These are phyloP conservation scores for Brachypodium distachyon DNA, from an alignment of 202 grass and related monocot species.

Conservation along the genomic window DNA sequence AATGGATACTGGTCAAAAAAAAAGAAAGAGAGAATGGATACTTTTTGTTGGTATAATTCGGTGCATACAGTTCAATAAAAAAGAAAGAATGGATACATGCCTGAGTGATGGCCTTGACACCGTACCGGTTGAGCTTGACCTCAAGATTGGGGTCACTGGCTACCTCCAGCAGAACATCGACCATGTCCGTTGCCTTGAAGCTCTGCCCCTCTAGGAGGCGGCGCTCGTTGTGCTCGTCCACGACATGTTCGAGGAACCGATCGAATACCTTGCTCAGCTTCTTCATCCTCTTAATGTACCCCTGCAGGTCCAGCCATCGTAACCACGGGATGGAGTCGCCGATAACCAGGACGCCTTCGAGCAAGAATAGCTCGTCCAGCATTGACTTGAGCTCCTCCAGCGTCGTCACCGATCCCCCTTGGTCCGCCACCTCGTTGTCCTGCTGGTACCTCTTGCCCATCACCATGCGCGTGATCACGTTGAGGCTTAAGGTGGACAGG, in stretches of 20 bases:
- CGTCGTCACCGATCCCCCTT: not conserved
- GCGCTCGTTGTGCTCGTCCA: constrained; percentile 69
- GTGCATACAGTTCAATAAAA: too few relatives aligned
- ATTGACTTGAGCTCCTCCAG: constrained; percentile 40
- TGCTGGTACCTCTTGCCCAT: constrained; percentile 51
- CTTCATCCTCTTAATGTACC: constrained; percentile 67
- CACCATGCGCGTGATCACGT: constrained; percentile 58
- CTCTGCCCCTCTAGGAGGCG: constrained; percentile 24
- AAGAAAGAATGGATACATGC: not conserved
- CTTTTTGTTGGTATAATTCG: too few relatives aligned
- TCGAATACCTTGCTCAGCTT: constrained; percentile 66
- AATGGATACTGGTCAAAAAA: too few relatives aligned
- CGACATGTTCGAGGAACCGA: constrained; percentile 70
- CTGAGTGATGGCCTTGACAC: constrained; percentile 84
- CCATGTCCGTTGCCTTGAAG: constrained; percentile 74
- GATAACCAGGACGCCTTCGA: constrained; percentile 49
- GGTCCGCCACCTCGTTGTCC: not conserved
- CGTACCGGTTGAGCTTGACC: constrained; percentile 54
- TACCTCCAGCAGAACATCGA: constrained; percentile 75
- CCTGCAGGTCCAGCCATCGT: constrained; percentile 29
- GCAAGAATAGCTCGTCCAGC: constrained; percentile 44
- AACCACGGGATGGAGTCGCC: constrained; percentile 69
- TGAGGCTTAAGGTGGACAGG: constrained; percentile 30
- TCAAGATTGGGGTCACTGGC: constrained; percentile 61
- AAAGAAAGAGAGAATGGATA: too few relatives aligned